Base-by-base conservation (phyloP, 441 rosid species). In the Arabidopsis hybrid region DNA sequence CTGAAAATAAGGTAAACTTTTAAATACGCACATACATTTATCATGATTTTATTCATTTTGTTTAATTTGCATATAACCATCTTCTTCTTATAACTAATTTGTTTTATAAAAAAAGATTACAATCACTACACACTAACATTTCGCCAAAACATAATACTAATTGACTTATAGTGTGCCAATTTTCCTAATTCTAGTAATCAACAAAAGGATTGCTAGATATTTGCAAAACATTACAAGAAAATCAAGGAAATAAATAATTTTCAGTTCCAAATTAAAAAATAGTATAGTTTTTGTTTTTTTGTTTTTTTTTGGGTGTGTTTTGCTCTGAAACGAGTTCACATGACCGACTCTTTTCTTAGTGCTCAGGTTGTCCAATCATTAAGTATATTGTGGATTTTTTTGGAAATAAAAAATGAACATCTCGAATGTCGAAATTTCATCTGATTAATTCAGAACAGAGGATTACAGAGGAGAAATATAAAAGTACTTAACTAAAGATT, bases 311-410 rank as follows among this genome's bases (percentile, higher is more conserved):
- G 26, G 26, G 26, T 21, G 26, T 21, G 26, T 45, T 63, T 35
- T 35, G 51, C 14, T 58, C 35, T 16, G 3, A 52, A 39, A 59
- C 60, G 31, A 13, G 63, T 68, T 60, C 69, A 75, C 74, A 62
- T 75, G 65, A 53, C 64, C 64, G 74, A 68, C 74, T 36, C 36
- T 34, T 35, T 26, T 61, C 43, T 61, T 6, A 46, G 70, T 69
- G 79, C 70, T 62, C 45, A 18, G 18, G 13, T 51, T 34, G 67
- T 52, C 73, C 49, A 59, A 49, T 74, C 68, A 74, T 50, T 4
- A 12, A 13, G 7, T 4, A 43, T 43, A 13, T 12, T 11, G 26
- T 21, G 26, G 26, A 21, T 21, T 21, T 21, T 21, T 21, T 21
- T 21, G 26, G 26, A 21, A 21, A 21, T 21, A 21, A 21, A 21